Conservation (phyloP, 83 land plant species). For the Picea mariana region DNA sequence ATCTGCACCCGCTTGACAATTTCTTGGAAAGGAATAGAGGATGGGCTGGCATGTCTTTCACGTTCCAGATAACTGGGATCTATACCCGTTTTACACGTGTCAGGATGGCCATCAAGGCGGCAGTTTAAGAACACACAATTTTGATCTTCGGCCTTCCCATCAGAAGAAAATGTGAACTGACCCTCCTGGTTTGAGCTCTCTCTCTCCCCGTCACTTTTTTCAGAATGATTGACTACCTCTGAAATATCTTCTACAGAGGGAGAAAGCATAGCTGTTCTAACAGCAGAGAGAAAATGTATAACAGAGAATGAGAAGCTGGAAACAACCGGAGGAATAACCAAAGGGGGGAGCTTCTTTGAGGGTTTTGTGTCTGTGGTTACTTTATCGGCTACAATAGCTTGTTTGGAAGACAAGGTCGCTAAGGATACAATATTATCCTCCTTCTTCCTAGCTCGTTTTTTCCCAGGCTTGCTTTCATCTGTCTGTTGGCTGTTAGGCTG, state of each 20-base stretch:
- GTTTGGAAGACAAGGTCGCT: slow-evolving; percentile 31
- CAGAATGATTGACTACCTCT: slow-evolving; percentile 23
- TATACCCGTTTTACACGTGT: slow-evolving; percentile 19
- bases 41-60: slow-evolving; percentile 32
- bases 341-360: slow-evolving; percentile 50
- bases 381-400: slow-evolving; percentile 24
- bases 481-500: slow-evolving; percentile 17
- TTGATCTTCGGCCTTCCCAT: slow-evolving; percentile 15
- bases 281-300: slow-evolving; percentile 85
- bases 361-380: slow-evolving; percentile 35
- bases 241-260: slow-evolving; percentile 46
- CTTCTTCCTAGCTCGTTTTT: slow-evolving; percentile 43
- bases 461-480: slow-evolving; percentile 24
- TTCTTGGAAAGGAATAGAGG: slow-evolving; percentile 74
- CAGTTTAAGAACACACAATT: slow-evolving; percentile 6
- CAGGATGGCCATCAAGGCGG: neutral
- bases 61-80: slow-evolving; percentile 25
- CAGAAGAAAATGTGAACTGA: slow-evolving; percentile 12
- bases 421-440: slow-evolving; percentile 28
- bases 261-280: slow-evolving; percentile 72
- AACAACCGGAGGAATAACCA: slow-evolving; percentile 76
- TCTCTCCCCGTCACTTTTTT: slow-evolving; percentile 24
- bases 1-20: slow-evolving; percentile 76
- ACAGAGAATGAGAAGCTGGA: slow-evolving; percentile 91
- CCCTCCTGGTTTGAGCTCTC: slow-evolving; percentile 17